These are phyloP conservation scores for Neonectria sp. DNA, from an alignment of 2,329 filamentous ascomycete species.

Conservation along the genomic window DNA sequence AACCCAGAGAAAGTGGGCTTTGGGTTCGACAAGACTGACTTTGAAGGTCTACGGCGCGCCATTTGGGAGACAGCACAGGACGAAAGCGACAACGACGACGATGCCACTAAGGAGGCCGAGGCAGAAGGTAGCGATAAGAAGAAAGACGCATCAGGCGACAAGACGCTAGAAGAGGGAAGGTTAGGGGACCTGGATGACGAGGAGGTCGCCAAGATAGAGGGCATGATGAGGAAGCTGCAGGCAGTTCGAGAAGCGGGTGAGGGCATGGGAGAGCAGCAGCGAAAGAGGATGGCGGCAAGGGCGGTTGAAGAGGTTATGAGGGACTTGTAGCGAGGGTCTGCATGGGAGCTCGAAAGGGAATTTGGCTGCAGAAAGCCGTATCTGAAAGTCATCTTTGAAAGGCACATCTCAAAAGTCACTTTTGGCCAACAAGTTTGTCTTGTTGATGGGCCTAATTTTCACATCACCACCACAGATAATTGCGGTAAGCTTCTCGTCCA, in stretches of 20 bases:
- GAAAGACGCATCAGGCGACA: slow-evolving; percentile 19
- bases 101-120: slow-evolving; percentile 22
- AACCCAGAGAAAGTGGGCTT: slow-evolving; percentile 67
- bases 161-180: slow-evolving; percentile 52
- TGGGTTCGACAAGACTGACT: slow-evolving; percentile 67
- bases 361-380: neutral
- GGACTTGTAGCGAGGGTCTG: slow-evolving; percentile 58
- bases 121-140: slow-evolving; percentile 31
- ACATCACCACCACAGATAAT: slow-evolving; percentile 32
- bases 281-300: slow-evolving; percentile 72
- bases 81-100: slow-evolving; percentile 40
- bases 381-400: neutral
- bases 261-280: slow-evolving; percentile 72
- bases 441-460: neutral
- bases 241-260: slow-evolving; percentile 72
- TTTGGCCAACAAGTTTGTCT: neutral
- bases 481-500: slow-evolving; percentile 28
- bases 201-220: slow-evolving; percentile 72
- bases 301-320: slow-evolving; percentile 77
- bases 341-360: neutral
- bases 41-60: slow-evolving; percentile 65
- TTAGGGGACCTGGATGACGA: slow-evolving; percentile 62
- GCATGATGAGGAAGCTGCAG: slow-evolving; percentile 76
- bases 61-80: slow-evolving; percentile 62
- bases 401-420: slow-evolving; percentile 3